These are phyloP conservation scores for Diutina ranongensis DNA, from an alignment of 1,139 yeast genomes.

Conservation along the genomic window DNA sequence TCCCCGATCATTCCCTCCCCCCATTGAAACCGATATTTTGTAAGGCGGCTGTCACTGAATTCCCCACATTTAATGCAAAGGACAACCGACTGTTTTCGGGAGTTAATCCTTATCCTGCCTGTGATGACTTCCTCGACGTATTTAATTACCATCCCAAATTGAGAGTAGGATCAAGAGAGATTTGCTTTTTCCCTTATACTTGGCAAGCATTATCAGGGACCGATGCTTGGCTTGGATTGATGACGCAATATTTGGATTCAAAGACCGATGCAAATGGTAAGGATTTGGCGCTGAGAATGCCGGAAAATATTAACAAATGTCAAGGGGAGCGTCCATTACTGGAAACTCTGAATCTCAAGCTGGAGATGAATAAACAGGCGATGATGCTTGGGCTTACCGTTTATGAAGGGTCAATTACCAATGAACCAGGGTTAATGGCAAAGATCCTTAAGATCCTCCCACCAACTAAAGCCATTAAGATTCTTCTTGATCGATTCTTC, in stretches of 20 bases:
- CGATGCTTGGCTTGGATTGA: constrained; percentile 31
- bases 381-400: constrained; percentile 3
- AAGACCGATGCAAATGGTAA: constrained; percentile 12
- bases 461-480: constrained; percentile 24
- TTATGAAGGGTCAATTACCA: background rate
- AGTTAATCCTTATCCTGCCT: background rate
- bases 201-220: constrained; percentile 37
- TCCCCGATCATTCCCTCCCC: too few species aligned
- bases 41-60: too few species aligned
- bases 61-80: background rate
- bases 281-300: background rate
- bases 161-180: constrained; percentile 13
- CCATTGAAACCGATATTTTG: too few species aligned
- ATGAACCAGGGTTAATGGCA: background rate
- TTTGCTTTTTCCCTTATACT: constrained; percentile 38
- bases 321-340: too few species aligned
- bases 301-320: background rate
- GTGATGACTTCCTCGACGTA: constrained; percentile 19
- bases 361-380: constrained; percentile 11
- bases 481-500: constrained; percentile 26
- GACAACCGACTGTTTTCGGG: background rate
- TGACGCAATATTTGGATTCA: constrained; percentile 19
- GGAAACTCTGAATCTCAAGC: constrained; percentile 14
- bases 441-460: constrained; percentile 18
- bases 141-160: constrained; percentile 16